A percentile compares a stretch with the other conserved stretches of the same genome.
Conservation (phyloP, 768 basidiomycete species). For the Termitomyces sp. region DNA sequence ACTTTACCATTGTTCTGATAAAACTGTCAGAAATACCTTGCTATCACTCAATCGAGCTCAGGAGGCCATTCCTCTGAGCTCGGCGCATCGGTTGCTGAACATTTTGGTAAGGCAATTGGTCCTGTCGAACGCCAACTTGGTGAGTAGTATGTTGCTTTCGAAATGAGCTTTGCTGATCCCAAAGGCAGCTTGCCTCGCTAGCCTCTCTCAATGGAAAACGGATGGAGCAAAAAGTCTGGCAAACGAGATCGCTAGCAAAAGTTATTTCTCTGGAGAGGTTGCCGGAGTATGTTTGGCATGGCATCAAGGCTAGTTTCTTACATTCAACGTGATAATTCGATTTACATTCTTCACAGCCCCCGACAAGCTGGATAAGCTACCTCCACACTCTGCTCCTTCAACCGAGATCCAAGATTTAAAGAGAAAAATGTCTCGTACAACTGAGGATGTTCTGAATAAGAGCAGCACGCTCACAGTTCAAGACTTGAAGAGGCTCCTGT, state of each 20-base stretch:
- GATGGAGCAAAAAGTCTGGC: slow-evolving; percentile 82
- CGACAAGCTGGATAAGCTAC: slow-evolving; percentile 58
- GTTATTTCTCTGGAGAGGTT: slow-evolving; percentile 86
- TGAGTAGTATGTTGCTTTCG: slow-evolving; percentile 32
- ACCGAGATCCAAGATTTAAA: slow-evolving; percentile 67
- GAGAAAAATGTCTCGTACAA: slow-evolving; percentile 61
- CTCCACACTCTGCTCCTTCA: slow-evolving; percentile 57
- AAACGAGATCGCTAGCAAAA: slow-evolving; percentile 86
- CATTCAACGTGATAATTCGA: not conserved
- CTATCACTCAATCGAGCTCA: slow-evolving; percentile 65
- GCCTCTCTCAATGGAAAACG: slow-evolving; percentile 61
- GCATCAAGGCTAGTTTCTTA: slow-evolving; percentile 47
- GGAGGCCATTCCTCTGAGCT: slow-evolving; percentile 82
- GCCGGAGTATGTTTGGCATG: slow-evolving; percentile 76
- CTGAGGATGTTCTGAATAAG: slow-evolving; percentile 69
- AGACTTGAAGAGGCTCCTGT: slow-evolving; percentile 82
- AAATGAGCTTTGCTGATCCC: slow-evolving; percentile 1
- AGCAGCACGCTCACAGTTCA: slow-evolving; percentile 72
- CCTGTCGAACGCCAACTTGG: slow-evolving; percentile 74
- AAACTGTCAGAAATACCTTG: slow-evolving; percentile 75
- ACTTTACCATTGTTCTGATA: slow-evolving; percentile 3
- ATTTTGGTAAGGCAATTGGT: slow-evolving; percentile 80
- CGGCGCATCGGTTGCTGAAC: slow-evolving; percentile 86
- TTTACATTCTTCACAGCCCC: slow-evolving; percentile 36
- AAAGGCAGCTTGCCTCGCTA: slow-evolving; percentile 49